A percentile compares a stretch with the other conserved stretches of the same genome.
Evolutionary conservation across 2,329 filamentous ascomycete species (phyloP).

Genomic region (Hypomyces perniciosus): DNA sequence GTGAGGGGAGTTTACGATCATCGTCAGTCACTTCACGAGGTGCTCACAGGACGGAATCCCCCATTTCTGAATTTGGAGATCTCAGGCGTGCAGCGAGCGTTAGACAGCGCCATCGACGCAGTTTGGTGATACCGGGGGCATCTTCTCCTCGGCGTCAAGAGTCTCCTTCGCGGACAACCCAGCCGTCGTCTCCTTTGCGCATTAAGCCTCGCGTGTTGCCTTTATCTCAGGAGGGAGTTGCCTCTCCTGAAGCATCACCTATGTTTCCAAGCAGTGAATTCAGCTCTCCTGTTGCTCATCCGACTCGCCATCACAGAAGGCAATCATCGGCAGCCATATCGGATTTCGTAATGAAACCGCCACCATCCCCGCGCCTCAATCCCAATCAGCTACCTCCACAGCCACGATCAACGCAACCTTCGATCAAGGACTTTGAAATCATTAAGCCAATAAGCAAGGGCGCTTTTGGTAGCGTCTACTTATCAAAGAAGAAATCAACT

Average conservation of each 20-base stretch:
- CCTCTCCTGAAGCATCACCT: conserved; percentile 85
- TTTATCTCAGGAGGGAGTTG: conserved; percentile 56
- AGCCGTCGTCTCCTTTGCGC: conserved; percentile 79
- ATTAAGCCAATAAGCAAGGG: conserved; percentile 99
- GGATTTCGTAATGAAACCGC: conserved; percentile 57
- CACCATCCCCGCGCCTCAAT: conserved; percentile 74
- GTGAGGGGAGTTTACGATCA: conserved; percentile 82
- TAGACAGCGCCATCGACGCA: conserved; percentile 78
- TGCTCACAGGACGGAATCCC: conserved; percentile 75
- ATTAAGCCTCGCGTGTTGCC: conserved; percentile 71
- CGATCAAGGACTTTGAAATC: conserved; percentile 98
- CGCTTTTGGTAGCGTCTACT: conserved; percentile 94
- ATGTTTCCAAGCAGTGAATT: conserved; percentile 80
- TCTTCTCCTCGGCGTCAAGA: conserved; percentile 79
- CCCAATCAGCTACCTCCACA: conserved; percentile 74
- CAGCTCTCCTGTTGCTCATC: conserved; percentile 61
- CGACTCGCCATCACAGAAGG: conserved; percentile 66
- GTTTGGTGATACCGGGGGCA: conserved; percentile 72
- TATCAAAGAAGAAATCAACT: conserved; percentile 97
- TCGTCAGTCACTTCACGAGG: conserved; percentile 64
- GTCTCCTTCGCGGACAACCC: conserved; percentile 74
- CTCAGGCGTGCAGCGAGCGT: conserved; percentile 71
- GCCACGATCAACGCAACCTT: conserved; percentile 82
- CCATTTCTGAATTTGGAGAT: conserved; percentile 76
- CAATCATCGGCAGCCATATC: conserved; percentile 89